Conservation (phyloP, 306 rosid genomes). For the Inga oerstediana region DNA sequence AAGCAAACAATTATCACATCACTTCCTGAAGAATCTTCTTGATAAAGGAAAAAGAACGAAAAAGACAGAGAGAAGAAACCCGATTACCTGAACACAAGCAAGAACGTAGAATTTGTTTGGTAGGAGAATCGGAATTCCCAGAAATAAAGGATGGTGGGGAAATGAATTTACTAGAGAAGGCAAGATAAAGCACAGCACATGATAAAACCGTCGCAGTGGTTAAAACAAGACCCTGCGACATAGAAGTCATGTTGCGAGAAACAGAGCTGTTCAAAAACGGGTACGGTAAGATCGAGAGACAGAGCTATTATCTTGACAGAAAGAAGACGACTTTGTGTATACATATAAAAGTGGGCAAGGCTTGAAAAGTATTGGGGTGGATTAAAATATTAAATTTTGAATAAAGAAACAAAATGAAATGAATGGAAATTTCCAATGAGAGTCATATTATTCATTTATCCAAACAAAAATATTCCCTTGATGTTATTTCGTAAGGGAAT, state of each 20-base stretch:
- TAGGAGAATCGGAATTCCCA: constrained; percentile 26
- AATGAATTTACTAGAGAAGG: constrained; percentile 27
- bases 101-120: constrained; percentile 44
- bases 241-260: constrained; percentile 38
- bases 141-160: constrained; percentile 15
- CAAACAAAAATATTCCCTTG: neutral
- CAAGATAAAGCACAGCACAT: constrained; percentile 46
- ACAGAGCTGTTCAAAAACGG: neutral
- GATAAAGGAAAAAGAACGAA: neutral
- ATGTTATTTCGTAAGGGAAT: neutral
- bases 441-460: neutral
- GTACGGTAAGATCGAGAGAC: neutral
- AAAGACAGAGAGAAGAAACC: neutral
- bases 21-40: neutral
- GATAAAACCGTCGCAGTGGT: constrained; percentile 59
- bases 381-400: neutral
- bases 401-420: neutral
- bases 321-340: neutral
- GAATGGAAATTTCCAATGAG: neutral
- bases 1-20: neutral
- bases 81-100: constrained; percentile 66
- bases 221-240: constrained; percentile 48
- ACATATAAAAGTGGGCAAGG: neutral
- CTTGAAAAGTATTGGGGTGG: constrained; percentile 1
- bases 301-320: constrained; percentile 16